These are phyloP conservation scores for Dictyostelium purpureum DNA, from an alignment of 78 protist genomes.

Conservation along the genomic window DNA sequence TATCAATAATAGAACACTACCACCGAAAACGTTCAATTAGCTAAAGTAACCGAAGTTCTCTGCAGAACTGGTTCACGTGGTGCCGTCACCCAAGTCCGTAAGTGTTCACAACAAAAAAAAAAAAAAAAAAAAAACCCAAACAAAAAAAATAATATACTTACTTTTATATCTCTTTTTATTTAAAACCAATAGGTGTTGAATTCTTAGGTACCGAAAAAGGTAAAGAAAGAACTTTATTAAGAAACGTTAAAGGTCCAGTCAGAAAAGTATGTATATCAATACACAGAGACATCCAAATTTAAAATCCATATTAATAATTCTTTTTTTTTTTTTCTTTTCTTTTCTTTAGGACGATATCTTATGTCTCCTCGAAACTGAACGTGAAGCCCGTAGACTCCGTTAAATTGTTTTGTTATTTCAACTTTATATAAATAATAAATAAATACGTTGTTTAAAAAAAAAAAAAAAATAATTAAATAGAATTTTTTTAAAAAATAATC, in stretches of 20 bases:
- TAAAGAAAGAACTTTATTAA: slow-evolving; percentile 82
- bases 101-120: too few species aligned
- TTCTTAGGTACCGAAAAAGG: slow-evolving; percentile 83
- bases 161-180: too few species aligned
- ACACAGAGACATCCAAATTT: too few species aligned
- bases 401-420: slow-evolving; percentile 62
- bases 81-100: slow-evolving; percentile 95
- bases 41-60: slow-evolving; percentile 87
- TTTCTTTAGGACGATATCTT: slow-evolving; percentile 94
- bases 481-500: too few species aligned
- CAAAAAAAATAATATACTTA: too few species aligned
- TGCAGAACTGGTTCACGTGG: slow-evolving; percentile 96
- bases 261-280: too few species aligned
- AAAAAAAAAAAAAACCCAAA: too few species aligned
- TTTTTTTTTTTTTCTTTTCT: too few species aligned
- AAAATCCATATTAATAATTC: too few species aligned
- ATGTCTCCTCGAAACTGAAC: slow-evolving; percentile 92
- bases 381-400: slow-evolving; percentile 95
- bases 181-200: too few species aligned
- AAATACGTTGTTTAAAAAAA: not conserved
- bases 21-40: slow-evolving; percentile 84
- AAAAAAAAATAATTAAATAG: too few species aligned
- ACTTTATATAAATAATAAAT: not conserved
- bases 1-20: slow-evolving; percentile 29
- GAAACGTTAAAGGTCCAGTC: slow-evolving; percentile 95